Base-by-base conservation (phyloP, 257 asterid genomes). In the Coffea eugenioides region DNA sequence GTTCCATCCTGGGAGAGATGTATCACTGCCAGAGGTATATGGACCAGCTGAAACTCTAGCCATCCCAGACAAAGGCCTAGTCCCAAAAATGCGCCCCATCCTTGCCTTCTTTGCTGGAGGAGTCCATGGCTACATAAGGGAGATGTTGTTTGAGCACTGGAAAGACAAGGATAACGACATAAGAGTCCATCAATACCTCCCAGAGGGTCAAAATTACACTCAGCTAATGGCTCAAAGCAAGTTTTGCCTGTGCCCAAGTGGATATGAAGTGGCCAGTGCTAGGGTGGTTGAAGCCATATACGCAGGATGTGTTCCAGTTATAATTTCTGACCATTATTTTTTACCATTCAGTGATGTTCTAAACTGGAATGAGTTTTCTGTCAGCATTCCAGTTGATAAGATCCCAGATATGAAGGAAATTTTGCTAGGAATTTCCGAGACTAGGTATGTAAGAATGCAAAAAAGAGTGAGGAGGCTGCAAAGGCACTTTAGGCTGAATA, bases 221-320 rank as follows among this genome's bases (percentile, higher is more conserved):
- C 80, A 87, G 13, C 79, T 90, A 84, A 86, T 91, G 94, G 85
- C 77, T 61, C 76, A 34, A 20, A 90, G 89, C 90, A 91, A 85
- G 81, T 90, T 54, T 18, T 90, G 94, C 48, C 34, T 91, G 46
- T 89, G 94, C 64, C 97, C 97, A 0, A 90, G 92, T 20, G 96
- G 94, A 65, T 86, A 69, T 70, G 93, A 91, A 85, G 94, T 91
- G 78, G 96, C 96, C 1, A 91, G 94, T 48, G 90, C 93, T 23
- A 83, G 96, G 80, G 52, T 90, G 7, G 90, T 83, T 49, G 94
- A 90, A 78, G 90, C 96, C 0, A 88, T 91, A 8, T 91, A 90
- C 62, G 85, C 92, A 0, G 94, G 86, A n/a, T 90, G 94, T 13
- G 89, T 91, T 74, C 94, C 91, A 6, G 93, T 91, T 16, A 74